These are phyloP conservation scores for Ceratobasidium sp. DNA, from an alignment of 1,284 basidiomycete species.

Conservation along the genomic window DNA sequence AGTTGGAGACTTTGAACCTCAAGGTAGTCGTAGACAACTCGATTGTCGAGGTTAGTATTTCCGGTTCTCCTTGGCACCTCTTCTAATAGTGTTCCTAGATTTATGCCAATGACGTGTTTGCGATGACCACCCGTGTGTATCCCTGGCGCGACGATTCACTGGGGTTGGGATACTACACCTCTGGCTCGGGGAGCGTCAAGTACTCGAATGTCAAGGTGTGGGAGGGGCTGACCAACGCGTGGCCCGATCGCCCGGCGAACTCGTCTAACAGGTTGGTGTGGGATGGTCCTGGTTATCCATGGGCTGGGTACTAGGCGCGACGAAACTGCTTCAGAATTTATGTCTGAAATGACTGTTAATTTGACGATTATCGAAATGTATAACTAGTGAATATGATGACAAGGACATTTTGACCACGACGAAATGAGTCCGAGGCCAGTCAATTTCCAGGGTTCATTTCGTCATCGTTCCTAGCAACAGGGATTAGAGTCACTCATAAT, in stretches of 20 bases:
- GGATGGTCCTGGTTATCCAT: slow-evolving; percentile 8
- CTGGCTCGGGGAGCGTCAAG: slow-evolving; percentile 24
- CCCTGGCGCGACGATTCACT: slow-evolving; percentile 32
- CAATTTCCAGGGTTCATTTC: too few species aligned
- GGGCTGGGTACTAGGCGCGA: slow-evolving; percentile 21
- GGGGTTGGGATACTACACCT: slow-evolving; percentile 27
- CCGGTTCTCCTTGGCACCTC: neutral
- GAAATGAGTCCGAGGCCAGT: too few species aligned
- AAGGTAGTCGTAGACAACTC: slow-evolving; percentile 30
- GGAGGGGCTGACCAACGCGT: slow-evolving; percentile 32
- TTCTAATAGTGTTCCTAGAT: neutral
- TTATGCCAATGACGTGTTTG: slow-evolving; percentile 32
- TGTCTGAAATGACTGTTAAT: neutral
- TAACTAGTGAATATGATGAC: too few species aligned
- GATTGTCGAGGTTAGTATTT: slow-evolving; percentile 28
- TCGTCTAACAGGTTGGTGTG: slow-evolving; percentile 24
- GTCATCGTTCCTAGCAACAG: too few species aligned
- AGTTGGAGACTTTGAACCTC: slow-evolving; percentile 15
- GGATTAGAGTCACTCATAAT: too few species aligned
- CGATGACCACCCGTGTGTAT: slow-evolving; percentile 30
- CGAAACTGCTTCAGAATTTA: neutral
- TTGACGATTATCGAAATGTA: neutral
- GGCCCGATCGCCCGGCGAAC: slow-evolving; percentile 26
- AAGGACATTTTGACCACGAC: too few species aligned
- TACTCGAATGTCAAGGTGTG: slow-evolving; percentile 25